Base-by-base conservation (phyloP, 23 red algal genomes). In the Gracilaria gracilis region DNA sequence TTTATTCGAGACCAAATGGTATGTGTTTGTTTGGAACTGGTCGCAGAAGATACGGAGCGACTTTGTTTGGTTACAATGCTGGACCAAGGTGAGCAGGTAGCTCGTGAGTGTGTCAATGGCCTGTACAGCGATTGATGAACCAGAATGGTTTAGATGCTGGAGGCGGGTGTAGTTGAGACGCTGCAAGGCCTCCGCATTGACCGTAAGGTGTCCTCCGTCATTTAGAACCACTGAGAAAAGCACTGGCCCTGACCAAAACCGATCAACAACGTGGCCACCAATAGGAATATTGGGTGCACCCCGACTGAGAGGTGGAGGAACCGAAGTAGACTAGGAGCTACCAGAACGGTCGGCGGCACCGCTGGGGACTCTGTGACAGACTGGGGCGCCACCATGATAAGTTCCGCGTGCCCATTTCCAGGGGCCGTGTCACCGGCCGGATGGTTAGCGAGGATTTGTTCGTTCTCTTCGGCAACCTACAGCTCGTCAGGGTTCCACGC, bases 81-180 rank as follows among this genome's bases (percentile, higher is more conserved):
- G 5, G 8, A 17, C 59, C 28, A n/a, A 64, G 28, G 21, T 8
- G 8, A 17, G 59, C 59, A n/a, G n/a, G n/a, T n/a, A n/a, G n/a
- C n/a, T n/a, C n/a, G n/a, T n/a, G n/a, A n/a, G n/a, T n/a, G n/a
- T 64, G 59, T 64, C 59, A 8, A 64, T 64, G 17, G 59, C 59
- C 59, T 27, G n/a, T n/a, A 11, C 28, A 17, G 59, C 21, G 4
- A 8, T 64, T 6, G 4, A 4, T 4, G 28, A 17, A 20, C 59
- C 59, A n/a, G 28, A 20, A 27, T 64, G 59, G n/a, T 64, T 6
- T 4, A 64, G 28, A n/a, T 64, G 28, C 8, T 64, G 17, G 5
- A 6, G 59, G 21, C 59, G 21, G 4, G 28, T 17, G 4, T 31
- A 17, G 21, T 64, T n/a, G 4, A 64, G 59, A 7, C 28, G 59